These are phyloP conservation scores for Phytophthora pluvialis DNA, from an alignment of 352 stramenopile genomes.

Conservation along the genomic window DNA sequence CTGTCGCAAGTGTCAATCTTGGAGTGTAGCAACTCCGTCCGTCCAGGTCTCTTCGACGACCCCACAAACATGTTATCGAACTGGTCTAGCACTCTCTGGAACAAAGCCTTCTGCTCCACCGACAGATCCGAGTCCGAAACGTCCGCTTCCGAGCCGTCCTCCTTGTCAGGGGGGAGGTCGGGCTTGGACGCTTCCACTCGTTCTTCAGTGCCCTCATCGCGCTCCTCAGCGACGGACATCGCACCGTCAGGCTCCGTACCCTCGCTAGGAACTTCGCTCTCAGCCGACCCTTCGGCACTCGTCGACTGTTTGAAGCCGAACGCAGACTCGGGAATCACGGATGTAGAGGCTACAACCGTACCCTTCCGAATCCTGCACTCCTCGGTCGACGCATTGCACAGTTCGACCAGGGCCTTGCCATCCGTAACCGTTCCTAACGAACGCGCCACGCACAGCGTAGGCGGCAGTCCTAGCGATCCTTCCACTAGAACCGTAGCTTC, in stretches of 20 bases:
- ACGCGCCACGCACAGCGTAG: neutral
- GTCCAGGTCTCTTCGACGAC: neutral
- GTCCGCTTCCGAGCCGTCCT: neutral
- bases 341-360: neutral
- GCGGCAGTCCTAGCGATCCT: neutral
- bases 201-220: neutral
- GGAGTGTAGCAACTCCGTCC: slow-evolving; percentile 9
- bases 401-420: neutral
- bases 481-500: neutral
- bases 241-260: too few relatives aligned
- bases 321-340: neutral
- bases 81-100: neutral
- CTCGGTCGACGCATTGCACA: slow-evolving; percentile 14
- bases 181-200: neutral
- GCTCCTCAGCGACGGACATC: neutral
- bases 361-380: slow-evolving; percentile 4
- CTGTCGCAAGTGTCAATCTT: slow-evolving; percentile 14
- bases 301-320: neutral
- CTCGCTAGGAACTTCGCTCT: neutral
- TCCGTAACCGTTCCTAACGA: neutral
- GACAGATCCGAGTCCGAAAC: neutral
- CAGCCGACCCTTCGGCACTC: too few relatives aligned
- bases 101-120: neutral
- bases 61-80: slow-evolving; percentile 1
- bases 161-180: neutral